phyloP scores from a whole-genome alignment of 441 rosid species.

The Gossypium laxum region DNA sequence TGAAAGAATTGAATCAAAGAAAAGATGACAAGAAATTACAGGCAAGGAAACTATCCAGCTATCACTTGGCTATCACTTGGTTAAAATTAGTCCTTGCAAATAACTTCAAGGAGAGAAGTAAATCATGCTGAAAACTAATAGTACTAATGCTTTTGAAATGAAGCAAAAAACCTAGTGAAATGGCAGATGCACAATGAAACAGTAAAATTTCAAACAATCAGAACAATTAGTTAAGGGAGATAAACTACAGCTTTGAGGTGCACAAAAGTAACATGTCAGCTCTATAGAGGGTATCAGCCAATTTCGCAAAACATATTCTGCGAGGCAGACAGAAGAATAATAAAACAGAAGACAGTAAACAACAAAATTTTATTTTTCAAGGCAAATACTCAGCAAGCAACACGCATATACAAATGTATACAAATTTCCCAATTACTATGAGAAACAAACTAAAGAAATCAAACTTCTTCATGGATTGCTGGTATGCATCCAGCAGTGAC shows the following conservation, averaged over 20 bases:
- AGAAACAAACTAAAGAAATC: conserved; percentile 9
- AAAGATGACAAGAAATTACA: background rate
- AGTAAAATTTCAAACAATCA: background rate
- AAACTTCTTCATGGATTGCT: conserved; percentile 4
- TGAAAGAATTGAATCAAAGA: background rate
- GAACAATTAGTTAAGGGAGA: background rate
- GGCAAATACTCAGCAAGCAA: background rate
- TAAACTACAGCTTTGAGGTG: conserved; percentile 1
- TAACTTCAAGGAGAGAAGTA: background rate
- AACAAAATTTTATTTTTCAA: background rate
- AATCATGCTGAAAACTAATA: conserved; percentile 3
- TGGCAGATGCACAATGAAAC: background rate
- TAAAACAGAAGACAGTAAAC: background rate
- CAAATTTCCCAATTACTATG: conserved; percentile 4
- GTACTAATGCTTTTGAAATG: conserved; percentile 1
- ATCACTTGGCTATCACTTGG: background rate
- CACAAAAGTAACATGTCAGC: background rate
- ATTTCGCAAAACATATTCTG: background rate
- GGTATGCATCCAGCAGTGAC: conserved; percentile 12
- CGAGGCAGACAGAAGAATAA: background rate
- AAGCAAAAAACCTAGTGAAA: background rate
- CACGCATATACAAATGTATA: background rate
- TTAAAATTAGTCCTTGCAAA: background rate
- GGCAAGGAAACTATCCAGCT: background rate
- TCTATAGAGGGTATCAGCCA: background rate